These are phyloP conservation scores for Phytomonas francai DNA, from an alignment of 208 protist species.

Conservation along the genomic window DNA sequence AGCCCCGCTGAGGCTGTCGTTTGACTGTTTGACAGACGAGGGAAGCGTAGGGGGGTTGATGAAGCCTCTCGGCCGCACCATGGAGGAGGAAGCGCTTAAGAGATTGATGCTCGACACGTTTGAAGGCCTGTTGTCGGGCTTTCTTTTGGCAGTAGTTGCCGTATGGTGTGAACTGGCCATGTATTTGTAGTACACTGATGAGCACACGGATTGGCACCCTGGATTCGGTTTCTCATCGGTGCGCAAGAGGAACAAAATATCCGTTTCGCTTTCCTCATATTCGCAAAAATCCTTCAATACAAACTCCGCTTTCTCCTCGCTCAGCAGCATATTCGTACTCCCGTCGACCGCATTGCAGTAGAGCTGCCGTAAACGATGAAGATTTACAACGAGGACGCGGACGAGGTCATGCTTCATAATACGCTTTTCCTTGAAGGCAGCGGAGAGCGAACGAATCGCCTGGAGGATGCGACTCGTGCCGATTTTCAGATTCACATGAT, in stretches of 20 bases:
- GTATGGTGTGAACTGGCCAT: no score
- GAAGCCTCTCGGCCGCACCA: no score
- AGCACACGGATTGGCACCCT: no score
- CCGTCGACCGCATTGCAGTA: slow-evolving; percentile 42
- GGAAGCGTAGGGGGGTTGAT: no score
- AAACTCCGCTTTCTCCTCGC: slow-evolving; percentile 22
- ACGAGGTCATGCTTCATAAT: slow-evolving; percentile 67
- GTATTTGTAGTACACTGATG: no score
- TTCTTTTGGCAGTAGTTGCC: no score
- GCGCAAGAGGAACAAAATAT: slow-evolving; percentile 13
- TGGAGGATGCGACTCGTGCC: slow-evolving; percentile 48
- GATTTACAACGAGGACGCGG: slow-evolving; percentile 60
- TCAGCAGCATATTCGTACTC: slow-evolving; percentile 32
- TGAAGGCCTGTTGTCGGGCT: no score
- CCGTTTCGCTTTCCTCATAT: slow-evolving; percentile 55
- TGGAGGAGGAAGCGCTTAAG: no score
- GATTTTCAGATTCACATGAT: slow-evolving; percentile 49
- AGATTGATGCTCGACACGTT: no score
- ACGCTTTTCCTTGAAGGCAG: slow-evolving; percentile 32
- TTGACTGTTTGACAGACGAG: no score
- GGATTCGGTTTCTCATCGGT: no score
- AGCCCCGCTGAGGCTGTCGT: not conserved
- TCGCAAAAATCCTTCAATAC: slow-evolving; percentile 78
- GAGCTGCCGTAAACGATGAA: slow-evolving; percentile 63
- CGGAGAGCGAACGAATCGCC: slow-evolving; percentile 47